Conservation (phyloP, 2,329 filamentous ascomycete genomes). For the Chaetothyriales sp. region DNA sequence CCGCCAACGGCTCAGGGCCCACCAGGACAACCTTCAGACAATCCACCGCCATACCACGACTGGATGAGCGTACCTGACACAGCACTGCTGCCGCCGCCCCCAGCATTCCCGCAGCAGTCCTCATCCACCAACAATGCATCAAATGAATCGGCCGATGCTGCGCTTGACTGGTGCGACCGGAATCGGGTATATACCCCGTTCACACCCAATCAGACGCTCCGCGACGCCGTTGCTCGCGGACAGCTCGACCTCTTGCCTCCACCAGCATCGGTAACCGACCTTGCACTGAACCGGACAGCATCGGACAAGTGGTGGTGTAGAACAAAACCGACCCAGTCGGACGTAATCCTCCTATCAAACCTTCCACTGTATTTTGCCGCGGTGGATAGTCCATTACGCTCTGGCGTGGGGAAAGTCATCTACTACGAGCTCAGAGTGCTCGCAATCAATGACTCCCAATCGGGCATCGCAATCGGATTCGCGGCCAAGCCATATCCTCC, state of each 20-base stretch:
- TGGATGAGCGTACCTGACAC: conserved; percentile 48
- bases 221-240: conserved; percentile 27
- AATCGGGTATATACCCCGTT: conserved; percentile 38
- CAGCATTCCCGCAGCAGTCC: conserved; percentile 36
- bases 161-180: conserved; percentile 39
- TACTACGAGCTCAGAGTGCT: conserved; percentile 45
- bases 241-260: conserved; percentile 29
- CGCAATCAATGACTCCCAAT: conserved; percentile 28
- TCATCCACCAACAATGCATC: conserved; percentile 45
- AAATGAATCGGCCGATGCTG: conserved; percentile 38
- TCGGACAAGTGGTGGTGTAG: conserved; percentile 28
- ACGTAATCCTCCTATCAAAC: conserved; percentile 39
- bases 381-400: conserved; percentile 35
- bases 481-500: conserved; percentile 46
- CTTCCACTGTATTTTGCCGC: conserved; percentile 42
- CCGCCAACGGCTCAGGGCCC: conserved; percentile 1
- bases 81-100: conserved; percentile 44
- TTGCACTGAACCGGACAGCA: conserved; percentile 3
- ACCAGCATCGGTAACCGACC: not conserved
- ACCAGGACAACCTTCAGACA: conserved; percentile 10
- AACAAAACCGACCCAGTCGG: conserved; percentile 29
- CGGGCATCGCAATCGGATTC: conserved; percentile 44
- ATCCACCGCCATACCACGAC: conserved; percentile 45
- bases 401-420: conserved; percentile 34
- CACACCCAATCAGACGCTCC: conserved; percentile 28